phyloP scores from a whole-genome alignment of 2,329 filamentous ascomycete genomes.

The Epichloe coenophiala region DNA sequence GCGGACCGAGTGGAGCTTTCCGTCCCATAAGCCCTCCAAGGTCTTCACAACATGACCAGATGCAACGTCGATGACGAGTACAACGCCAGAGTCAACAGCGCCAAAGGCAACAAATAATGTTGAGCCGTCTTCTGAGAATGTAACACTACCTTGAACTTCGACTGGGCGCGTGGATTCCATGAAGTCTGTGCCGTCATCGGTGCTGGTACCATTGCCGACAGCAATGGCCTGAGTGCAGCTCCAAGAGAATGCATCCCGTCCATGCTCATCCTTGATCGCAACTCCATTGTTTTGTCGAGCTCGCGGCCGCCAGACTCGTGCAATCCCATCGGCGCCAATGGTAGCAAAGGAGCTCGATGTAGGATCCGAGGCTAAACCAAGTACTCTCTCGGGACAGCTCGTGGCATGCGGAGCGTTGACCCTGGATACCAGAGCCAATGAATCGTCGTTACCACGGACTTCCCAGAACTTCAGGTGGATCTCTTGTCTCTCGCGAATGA shows the following conservation, averaged over 20 bases:
- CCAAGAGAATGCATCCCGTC: constrained; percentile 59
- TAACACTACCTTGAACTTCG: constrained; percentile 47
- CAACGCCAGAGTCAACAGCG: constrained; percentile 39
- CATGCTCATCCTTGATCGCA: constrained; percentile 42
- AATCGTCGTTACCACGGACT: constrained; percentile 39
- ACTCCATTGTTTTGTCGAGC: constrained; percentile 55
- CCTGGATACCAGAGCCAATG: constrained; percentile 67
- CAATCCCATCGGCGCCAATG: constrained; percentile 63
- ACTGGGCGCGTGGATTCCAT: constrained; percentile 13
- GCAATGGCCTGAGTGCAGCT: constrained; percentile 47
- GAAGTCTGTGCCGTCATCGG: constrained; percentile 21
- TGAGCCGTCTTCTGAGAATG: constrained; percentile 76
- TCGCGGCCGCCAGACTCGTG: constrained; percentile 73
- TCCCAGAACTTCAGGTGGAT: constrained; percentile 87
- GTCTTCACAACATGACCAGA: constrained; percentile 53
- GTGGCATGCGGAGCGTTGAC: constrained; percentile 71
- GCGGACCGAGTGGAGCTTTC: constrained; percentile 51
- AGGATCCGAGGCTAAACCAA: constrained; percentile 62
- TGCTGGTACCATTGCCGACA: constrained; percentile 36
- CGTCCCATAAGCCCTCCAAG: constrained; percentile 53
- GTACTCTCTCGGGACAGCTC: constrained; percentile 41
- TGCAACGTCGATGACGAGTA: constrained; percentile 65
- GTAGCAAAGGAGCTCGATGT: constrained; percentile 63
- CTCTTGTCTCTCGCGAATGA: constrained; percentile 46
- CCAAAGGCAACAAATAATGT: constrained; percentile 58